These are phyloP conservation scores for Pyropia yezoensis DNA, from an alignment of 23 red algal genomes.

Conservation along the genomic window DNA sequence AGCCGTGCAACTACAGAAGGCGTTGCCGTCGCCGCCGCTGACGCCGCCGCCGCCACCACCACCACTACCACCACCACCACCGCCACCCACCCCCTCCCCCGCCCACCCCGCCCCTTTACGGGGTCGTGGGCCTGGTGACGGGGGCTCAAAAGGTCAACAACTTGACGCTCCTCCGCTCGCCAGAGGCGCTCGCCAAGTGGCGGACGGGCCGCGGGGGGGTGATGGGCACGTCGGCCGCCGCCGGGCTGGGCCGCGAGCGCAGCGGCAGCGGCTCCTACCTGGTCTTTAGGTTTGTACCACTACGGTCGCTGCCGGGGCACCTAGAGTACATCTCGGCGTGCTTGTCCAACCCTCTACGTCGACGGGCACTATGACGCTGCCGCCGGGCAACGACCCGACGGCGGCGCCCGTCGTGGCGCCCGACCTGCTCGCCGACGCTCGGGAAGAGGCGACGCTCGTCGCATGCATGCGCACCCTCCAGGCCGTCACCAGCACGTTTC, in stretches of 20 bases:
- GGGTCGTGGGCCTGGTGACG: no score
- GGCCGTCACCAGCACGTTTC: background rate
- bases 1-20: no score
- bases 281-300: background rate
- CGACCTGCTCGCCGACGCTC: slow-evolving; percentile 4
- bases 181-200: slow-evolving; percentile 5
- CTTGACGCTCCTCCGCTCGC: slow-evolving; percentile 11
- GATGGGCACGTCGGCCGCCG: slow-evolving; percentile 3
- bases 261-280: background rate
- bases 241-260: background rate
- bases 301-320: background rate
- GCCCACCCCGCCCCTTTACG: no score
- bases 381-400: slow-evolving; percentile 12
- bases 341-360: slow-evolving; percentile 12
- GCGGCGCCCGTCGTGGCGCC: slow-evolving; percentile 4
- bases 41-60: no score
- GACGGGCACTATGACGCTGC: slow-evolving; percentile 1
- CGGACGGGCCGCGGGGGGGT: slow-evolving; percentile 11
- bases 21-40: no score
- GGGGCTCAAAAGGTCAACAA: slow-evolving; percentile 19
- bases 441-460: slow-evolving; percentile 2
- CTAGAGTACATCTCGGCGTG: slow-evolving; percentile 10
- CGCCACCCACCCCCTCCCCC: no score
- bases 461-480: slow-evolving; percentile 10
- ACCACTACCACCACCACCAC: no score